Evolutionary conservation across 1,139 yeast species (phyloP), one percentile per base, ranked within the genome.

Genomic region (Blastobotrys indianensis): DNA sequence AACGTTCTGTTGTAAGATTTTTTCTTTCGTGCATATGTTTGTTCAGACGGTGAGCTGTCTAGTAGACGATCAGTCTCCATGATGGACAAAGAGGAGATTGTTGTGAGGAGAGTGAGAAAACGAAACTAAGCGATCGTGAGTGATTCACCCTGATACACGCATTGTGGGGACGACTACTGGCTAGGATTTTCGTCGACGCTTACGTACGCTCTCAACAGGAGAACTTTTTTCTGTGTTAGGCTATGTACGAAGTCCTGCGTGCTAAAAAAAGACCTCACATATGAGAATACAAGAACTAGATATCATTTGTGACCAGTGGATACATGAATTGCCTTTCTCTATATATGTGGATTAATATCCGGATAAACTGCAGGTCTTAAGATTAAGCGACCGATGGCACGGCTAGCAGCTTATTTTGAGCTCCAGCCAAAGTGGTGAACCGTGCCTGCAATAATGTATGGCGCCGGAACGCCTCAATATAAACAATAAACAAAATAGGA

Each of bases 21-120:
- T 42, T 15, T 28, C 29, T 25, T 32, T 12, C 12, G 45, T 8
- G 5, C 15, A n/a, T 31, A 9, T 9, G 15, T 31, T 31, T 13
- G 12, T n/a, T 31, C 15, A 8, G 33, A n/a, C 11, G 37, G 13
- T 9, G 13, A 12, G 23, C 28, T 11, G 7, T 16, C 28, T 17
- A 15, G 37, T 34, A 31, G 33, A n/a, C 12, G 13, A 34, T 15
- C 37, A 13, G 17, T 34, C 37, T 34, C 37, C 17, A 15, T 34
- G 13, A 32, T 32, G 15, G 13, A n/a, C n/a, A n/a, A n/a, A n/a
- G n/a, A n/a, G n/a, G n/a, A n/a, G n/a, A 12, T n/a, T 8, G 16
- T 6, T 32, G 34, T 32, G 17, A 10, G 34, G 34, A 11, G 37
- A 32, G 34, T 32, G 34, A 11, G 34, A 16, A 7, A 16, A 16